Base-by-base conservation (phyloP, 148 eudicot genomes). In the Salicornia ramosissima region DNA sequence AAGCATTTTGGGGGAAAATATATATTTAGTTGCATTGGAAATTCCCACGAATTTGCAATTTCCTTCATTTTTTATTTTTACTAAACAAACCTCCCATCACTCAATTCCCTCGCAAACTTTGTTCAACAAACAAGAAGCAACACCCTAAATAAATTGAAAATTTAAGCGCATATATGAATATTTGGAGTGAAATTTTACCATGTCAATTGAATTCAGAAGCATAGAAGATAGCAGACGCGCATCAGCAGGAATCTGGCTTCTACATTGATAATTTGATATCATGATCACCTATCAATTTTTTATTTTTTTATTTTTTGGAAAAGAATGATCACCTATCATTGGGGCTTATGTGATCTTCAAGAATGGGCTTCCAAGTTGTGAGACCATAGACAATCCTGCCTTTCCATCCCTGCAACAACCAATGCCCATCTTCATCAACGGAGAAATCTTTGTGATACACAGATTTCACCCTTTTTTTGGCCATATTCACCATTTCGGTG, bases 321-420 rank as follows among this genome's bases (percentile, higher is more conserved):
- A n/a, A n/a, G n/a, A 30, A 18, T n/a, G 56, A 40, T 26, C 10
- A 54, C 34, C 49, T 26, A 22, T 72, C 43, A 21, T 34, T 19
- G 59, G 28, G 5, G 12, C 14, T 31, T 24, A 53, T 28, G 29
- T 18, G 29, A 25, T 39, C 25, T 43, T 42, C 46, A n/a, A n/a
- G 30, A n/a, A 67, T 81, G 25, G 83, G 81, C 71, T 76, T 78
- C 96, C 96, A 90, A 68, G 82, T 84, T 62, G 93, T 83, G 66
- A 86, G 77, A 3, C 83, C 86, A 70, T 78, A 77, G 1, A 90
- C 60, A 51, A 84, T 83, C 42, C 86, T 83, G 24, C 96, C 96
- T 64, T 88, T 90, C 96, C 96, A 90, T 21, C 96, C 92, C 34
- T 76, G 90, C 70, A 90, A 69, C 80, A 84, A 52, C 96, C 96